Evolutionary conservation across 1,284 basidiomycete genomes (phyloP), one percentile per base, ranked within the genome.

Genomic region (Cutaneotrichosporon mucoides): DNA sequence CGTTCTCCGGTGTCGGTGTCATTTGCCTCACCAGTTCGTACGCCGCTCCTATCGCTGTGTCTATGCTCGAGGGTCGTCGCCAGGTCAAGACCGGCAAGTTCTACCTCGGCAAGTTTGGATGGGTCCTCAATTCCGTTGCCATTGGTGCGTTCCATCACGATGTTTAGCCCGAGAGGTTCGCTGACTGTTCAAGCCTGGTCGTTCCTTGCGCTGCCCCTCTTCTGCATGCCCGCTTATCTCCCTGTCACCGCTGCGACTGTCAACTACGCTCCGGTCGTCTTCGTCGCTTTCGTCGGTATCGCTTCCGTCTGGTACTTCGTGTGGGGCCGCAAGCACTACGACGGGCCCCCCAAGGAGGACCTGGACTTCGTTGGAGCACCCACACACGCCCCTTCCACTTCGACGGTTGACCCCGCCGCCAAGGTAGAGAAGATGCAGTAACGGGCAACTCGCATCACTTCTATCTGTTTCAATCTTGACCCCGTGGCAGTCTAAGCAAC

Each of bases 221-320:
- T 73, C 53, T 71, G 67, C 34, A 71, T 73, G 66, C 71, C 71
- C 3, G 62, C 68, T n/a, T 44, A 38, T 36, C 56, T 73, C 6
- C 71, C 71, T 13, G 69, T 73, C 55, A 67, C 68, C 5, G 53
- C 63, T 6, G 48, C 42, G 16, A 60, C 57, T 42, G 71, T 73
- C 66, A 73, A 73, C 66, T 73, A 84, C 64, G 84, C 81, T 7
- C 84, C 84, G 15, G 84, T 84, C 6, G 84, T 86, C 16, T 86
- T 85, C 59, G 81, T 85, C 41, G 84, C 83, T 1, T 85, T 86
- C 63, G 82, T 75, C 4, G 65, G 72, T 10, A 79, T 86, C 44
- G 84, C 83, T 51, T 81, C 79, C 0, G 73, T 78, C n/a, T 86
- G 84, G 85, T 86, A 86, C 65, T 54, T 82, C 49, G 79, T 83